A percentile compares a stretch with the other conserved stretches of the same genome.
Evolutionary conservation across 2,329 filamentous ascomycete species (phyloP).

Genomic region (Epichloe elymi): DNA sequence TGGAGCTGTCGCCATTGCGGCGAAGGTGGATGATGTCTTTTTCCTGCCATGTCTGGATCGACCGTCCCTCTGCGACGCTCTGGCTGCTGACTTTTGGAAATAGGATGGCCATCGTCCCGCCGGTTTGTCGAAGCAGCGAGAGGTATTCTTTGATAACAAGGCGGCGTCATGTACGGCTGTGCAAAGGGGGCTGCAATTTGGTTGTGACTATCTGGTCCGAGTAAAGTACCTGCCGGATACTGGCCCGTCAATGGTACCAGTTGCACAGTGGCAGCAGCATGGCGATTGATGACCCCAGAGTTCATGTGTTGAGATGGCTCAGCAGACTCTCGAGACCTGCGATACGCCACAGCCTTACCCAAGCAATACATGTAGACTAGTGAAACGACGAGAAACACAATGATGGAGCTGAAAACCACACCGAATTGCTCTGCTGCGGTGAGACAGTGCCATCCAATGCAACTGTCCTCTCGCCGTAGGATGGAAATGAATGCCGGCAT

Average conservation of each 20-base stretch:
- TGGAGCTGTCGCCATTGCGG: slow-evolving; percentile 17
- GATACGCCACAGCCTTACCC: slow-evolving; percentile 11
- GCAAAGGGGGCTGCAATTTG: not conserved
- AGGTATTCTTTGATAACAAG: not conserved
- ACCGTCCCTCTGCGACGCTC: not conserved
- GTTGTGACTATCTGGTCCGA: not conserved
- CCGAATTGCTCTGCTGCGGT: slow-evolving; percentile 23
- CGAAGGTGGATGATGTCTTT: slow-evolving; percentile 3
- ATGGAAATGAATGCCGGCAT: not conserved
- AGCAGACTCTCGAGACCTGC: not conserved
- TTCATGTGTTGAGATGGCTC: not conserved
- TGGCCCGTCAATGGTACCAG: not conserved
- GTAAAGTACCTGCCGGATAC: not conserved
- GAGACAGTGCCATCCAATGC: slow-evolving; percentile 27
- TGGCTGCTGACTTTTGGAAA: not conserved
- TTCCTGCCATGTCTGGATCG: not conserved
- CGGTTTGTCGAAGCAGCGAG: not conserved
- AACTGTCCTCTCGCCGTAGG: slow-evolving; percentile 7
- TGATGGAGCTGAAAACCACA: slow-evolving; percentile 23
- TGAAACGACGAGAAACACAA: slow-evolving; percentile 16
- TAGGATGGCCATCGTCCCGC: not conserved
- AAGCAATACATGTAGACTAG: slow-evolving; percentile 23
- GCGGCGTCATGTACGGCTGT: not conserved
- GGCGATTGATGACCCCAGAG: not conserved
- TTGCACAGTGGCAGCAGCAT: not conserved